These are phyloP conservation scores for Immersiporthe knoxdaviesiana DNA, from an alignment of 2,329 filamentous ascomycete species.

Conservation along the genomic window DNA sequence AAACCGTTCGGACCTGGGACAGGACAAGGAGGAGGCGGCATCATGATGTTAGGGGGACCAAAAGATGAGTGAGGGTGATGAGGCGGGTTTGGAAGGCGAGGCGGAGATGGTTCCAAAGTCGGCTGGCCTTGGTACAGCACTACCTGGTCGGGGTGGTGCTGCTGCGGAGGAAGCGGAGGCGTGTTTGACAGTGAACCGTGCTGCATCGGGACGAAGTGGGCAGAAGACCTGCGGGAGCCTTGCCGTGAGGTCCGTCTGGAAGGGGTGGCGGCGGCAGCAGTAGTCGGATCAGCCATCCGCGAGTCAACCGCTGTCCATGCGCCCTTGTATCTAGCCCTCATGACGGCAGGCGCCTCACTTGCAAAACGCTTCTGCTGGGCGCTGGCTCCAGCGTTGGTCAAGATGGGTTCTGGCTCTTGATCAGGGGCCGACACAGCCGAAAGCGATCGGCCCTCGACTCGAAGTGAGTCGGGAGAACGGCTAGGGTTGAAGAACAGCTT, in stretches of 20 bases:
- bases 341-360: conserved; percentile 11
- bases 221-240: not conserved
- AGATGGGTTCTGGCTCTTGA: conserved; percentile 2
- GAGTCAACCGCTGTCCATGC: not conserved
- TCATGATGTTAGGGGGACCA: conserved; percentile 10
- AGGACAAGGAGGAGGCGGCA: conserved; percentile 5
- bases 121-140: conserved; percentile 1
- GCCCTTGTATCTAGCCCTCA: not conserved
- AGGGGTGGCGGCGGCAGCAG: not conserved
- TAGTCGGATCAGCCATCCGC: not conserved
- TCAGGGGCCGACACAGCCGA: conserved; percentile 22
- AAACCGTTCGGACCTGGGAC: not conserved
- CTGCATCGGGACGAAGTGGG: not conserved
- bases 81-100: not conserved
- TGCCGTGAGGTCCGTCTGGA: conserved; percentile 3
- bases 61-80: conserved; percentile 13
- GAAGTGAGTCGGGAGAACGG: conserved; percentile 11
- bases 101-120: conserved; percentile 1
- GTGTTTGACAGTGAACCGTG: not conserved
- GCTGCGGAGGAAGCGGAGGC: no score
- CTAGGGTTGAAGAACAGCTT: conserved; percentile 18
- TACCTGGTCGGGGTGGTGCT: not conserved
- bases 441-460: conserved; percentile 13
- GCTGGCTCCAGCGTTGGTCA: not conserved
- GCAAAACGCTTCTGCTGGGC: conserved; percentile 5